phyloP scores from a whole-genome alignment of 331 rosid species.

The Telfairia occidentalis region DNA sequence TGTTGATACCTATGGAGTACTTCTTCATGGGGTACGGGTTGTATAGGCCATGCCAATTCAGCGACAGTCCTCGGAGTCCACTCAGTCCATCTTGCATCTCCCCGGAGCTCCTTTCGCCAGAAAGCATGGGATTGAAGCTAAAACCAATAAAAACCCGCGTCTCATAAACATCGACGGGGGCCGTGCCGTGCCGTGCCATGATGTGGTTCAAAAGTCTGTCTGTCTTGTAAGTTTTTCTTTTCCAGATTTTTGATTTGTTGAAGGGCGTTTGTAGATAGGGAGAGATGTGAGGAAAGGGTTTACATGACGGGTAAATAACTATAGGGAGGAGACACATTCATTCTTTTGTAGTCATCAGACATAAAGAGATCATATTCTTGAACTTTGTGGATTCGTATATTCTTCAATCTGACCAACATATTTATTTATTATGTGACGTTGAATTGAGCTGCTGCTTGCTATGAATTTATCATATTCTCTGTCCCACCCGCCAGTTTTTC shows the following conservation, averaged over 20 bases:
- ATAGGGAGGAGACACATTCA: slow-evolving; percentile 5
- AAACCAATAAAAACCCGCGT: slow-evolving; percentile 83
- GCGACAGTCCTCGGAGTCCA: slow-evolving; percentile 74
- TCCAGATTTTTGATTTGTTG: slow-evolving; percentile 9
- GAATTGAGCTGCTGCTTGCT: not conserved
- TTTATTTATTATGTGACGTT: not conserved
- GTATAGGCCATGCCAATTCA: slow-evolving; percentile 53
- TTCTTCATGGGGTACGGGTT: slow-evolving; percentile 84
- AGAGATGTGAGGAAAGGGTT: not conserved
- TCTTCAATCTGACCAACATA: slow-evolving; percentile 1
- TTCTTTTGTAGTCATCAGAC: slow-evolving; percentile 12
- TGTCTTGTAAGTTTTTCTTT: not conserved
- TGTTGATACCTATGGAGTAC: slow-evolving; percentile 87
- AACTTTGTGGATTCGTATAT: slow-evolving; percentile 2
- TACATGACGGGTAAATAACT: slow-evolving; percentile 7
- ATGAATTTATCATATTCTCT: not conserved
- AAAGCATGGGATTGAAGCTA: slow-evolving; percentile 92
- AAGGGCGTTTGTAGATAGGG: not conserved
- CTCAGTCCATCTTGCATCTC: slow-evolving; percentile 84
- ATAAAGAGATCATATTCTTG: slow-evolving; percentile 9
- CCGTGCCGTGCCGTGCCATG: not conserved
- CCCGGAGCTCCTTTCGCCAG: slow-evolving; percentile 92
- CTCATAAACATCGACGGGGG: slow-evolving; percentile 25
- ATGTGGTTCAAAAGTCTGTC: not conserved
- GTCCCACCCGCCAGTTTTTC: not conserved